Evolutionary conservation across 805 yeast species (phyloP), one percentile per base, ranked within the genome.

Genomic region (Yarrowia hollandica): DNA sequence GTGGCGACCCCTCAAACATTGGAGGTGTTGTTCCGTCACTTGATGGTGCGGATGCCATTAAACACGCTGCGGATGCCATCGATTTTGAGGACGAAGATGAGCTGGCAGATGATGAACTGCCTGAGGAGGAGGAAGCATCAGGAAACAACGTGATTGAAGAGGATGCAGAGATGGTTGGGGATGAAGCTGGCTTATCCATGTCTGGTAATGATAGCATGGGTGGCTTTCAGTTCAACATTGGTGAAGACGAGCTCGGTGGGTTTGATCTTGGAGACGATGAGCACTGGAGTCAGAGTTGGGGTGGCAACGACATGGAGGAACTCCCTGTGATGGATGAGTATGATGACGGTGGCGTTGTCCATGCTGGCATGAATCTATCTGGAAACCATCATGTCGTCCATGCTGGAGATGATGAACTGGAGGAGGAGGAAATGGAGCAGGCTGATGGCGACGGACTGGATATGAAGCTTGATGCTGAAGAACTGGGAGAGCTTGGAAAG

Each of bases 81-180:
- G 98, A 92, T 71, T 92, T 88, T 69, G 97, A 89, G 67, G 96
- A 89, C 69, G 95, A 88, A 67, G 97, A 91, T 64, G 97, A 91
- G 71, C 75, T 91, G 50, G 97, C 97, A 0, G 97, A 91, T 21
- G 97, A 91, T 44, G 96, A 88, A 60, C 77, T 72, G 22, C 63
- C 56, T 5, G 69, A 64, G 21, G 77, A 68, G n/a, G 73, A 68
- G 18, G 62, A n/a, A 16, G 33, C 58, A 1, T 31, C 44, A 2
- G 42, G 44, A 25, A 34, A 37, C 25, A 23, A 41, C 22, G 56
- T 22, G 22, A 26, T 23, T 19, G 35, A 60, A 46, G 41, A 67
- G 50, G 28, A 58, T 12, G 31, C 37, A 16, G 55, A 46, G 21
- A 22, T 46, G 39, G 15, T 46, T 15, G 52, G 30, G 30, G 55